A percentile compares a stretch with the other conserved stretches of the same genome.
Conservation (phyloP, 805 yeast genomes). For the Zygoascus biomembranicola region DNA sequence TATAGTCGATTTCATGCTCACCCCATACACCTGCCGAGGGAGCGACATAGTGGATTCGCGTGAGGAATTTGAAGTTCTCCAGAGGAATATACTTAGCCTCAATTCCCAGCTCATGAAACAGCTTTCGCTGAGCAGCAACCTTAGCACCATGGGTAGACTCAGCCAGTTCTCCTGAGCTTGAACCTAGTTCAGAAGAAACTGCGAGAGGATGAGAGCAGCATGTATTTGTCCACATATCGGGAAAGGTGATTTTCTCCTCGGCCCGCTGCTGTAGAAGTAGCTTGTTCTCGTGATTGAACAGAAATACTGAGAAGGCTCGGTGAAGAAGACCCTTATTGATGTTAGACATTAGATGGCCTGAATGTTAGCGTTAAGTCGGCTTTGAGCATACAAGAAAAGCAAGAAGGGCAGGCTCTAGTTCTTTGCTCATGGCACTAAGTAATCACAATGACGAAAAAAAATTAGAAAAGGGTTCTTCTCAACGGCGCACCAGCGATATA, state of each 20-base stretch:
- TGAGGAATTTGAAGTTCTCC: conserved; percentile 69
- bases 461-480: too few relatives aligned
- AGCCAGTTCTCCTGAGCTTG: conserved; percentile 32
- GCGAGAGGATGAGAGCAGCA: conserved; percentile 98
- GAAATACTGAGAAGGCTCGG: conserved; percentile 93
- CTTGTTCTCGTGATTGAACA: conserved; percentile 70
- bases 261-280: conserved; percentile 93
- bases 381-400: background rate
- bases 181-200: conserved; percentile 71
- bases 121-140: conserved; percentile 84
- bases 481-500: too few relatives aligned
- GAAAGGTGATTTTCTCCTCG: conserved; percentile 91
- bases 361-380: background rate
- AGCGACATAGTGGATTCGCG: conserved; percentile 92
- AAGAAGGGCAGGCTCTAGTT: too few relatives aligned
- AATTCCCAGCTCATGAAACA: conserved; percentile 91
- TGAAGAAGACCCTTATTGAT: conserved; percentile 82
- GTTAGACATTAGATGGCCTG: conserved; percentile 60
- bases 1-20: conserved; percentile 95
- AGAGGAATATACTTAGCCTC: conserved; percentile 47
- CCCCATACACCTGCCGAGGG: conserved; percentile 81
- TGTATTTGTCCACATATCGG: conserved; percentile 96
- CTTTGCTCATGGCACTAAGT: too few relatives aligned
- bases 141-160: conserved; percentile 70
- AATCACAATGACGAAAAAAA: too few relatives aligned